These are phyloP conservation scores for Epichloe brachyelytri DNA, from an alignment of 2,329 filamentous ascomycete genomes.

Conservation along the genomic window DNA sequence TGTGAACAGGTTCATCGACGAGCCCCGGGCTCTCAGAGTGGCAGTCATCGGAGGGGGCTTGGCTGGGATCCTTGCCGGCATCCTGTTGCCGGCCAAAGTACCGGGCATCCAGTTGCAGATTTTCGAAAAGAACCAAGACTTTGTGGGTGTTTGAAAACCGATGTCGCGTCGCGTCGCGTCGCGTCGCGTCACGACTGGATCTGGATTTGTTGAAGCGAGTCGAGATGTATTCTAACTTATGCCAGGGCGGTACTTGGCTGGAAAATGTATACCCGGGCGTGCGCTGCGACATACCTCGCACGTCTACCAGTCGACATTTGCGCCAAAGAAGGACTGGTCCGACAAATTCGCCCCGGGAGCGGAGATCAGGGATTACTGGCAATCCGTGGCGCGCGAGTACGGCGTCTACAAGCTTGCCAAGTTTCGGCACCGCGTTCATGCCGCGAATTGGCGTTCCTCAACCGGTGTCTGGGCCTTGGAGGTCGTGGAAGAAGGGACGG, in stretches of 20 bases:
- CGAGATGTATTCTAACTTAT: not conserved
- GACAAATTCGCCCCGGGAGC: constrained; percentile 53
- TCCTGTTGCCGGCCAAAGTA: constrained; percentile 55
- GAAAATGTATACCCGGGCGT: constrained; percentile 51
- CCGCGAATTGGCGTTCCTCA: constrained; percentile 41
- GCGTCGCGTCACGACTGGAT: too few relatives aligned
- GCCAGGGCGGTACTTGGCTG: constrained; percentile 39
- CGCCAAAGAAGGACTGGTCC: constrained; percentile 55
- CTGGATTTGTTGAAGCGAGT: too few relatives aligned
- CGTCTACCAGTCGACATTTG: constrained; percentile 57
- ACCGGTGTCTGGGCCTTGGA: constrained; percentile 40
- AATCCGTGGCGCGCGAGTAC: constrained; percentile 47
- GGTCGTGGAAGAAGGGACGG: constrained; percentile 24
- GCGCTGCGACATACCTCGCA: constrained; percentile 55
- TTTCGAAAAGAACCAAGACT: constrained; percentile 54
- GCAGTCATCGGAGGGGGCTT: constrained; percentile 25
- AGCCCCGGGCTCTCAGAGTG: constrained; percentile 20
- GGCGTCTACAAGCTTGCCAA: constrained; percentile 47
- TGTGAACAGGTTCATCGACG: constrained; percentile 22
- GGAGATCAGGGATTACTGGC: constrained; percentile 58
- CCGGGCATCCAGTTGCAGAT: constrained; percentile 53
- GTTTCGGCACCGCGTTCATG: constrained; percentile 41
- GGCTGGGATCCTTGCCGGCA: constrained; percentile 38
- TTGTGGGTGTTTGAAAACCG: constrained; percentile 32
- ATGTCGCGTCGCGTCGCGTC: too few relatives aligned